Base-by-base conservation (phyloP, 176 grass and related monocot species). In the Triticum timopheevii region DNA sequence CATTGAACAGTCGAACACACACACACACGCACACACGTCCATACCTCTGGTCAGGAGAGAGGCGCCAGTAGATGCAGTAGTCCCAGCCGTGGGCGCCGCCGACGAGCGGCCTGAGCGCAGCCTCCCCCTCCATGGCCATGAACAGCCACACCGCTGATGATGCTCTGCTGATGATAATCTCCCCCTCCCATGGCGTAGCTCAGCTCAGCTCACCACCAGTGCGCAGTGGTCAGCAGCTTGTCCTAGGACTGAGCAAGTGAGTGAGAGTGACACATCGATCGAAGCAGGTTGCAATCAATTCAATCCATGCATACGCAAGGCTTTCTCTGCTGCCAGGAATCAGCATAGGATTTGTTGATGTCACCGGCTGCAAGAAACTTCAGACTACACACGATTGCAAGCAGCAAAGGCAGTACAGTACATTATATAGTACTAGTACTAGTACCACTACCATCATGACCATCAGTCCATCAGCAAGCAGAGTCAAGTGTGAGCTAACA, bases 31-130 rank as follows among this genome's bases (percentile, higher is more conserved):
- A 40, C 3, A 61, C 7, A 61, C 8, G 22, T 33, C 4, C n/a
- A 81, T 76, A 90, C 94, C 92, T 80, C 67, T 97, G 92, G n/a
- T 97, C 90, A 79, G 88, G 92, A 49, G 94, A 97, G 33, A 97
- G 77, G 7, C 89, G 82, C 92, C 92, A 97, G 80, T 90, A 87
- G 89, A 97, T 92, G 87, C 90, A 97, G 76, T 94, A 97, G 28
- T 97, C 92, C 90, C 94, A 94, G 72, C 86, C 92, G 38, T 90
- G 83, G 52, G 77, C 15, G 20, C 90, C 88, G 17, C 90, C 92
- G 22, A 88, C 86, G 44, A 97, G 90, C 74, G 90, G 87, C 77
- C 90, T 92, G 79, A 97, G 74, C 16, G 74, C 86, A 35, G 84
- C 85, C 35, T 44, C 88, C 82, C 16, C 65, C 49, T 62, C 83